Base-by-base conservation (phyloP, 768 basidiomycete genomes). In the Boletus pseudo-olivaceus region DNA sequence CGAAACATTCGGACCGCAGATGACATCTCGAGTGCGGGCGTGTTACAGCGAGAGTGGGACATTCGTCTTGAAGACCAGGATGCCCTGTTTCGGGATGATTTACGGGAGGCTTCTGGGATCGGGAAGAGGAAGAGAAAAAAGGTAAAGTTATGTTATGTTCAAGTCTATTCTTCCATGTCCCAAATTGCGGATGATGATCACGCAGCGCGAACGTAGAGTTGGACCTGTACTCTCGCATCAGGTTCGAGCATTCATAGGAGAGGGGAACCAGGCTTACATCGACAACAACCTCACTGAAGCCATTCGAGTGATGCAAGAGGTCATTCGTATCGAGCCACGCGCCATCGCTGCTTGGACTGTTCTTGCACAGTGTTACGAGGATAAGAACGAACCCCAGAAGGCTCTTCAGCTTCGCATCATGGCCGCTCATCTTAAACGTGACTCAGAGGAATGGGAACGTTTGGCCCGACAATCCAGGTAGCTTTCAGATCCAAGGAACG, bases 281-380 rank as follows among this genome's bases (percentile, higher is more conserved):
- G 82, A 87, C 62, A 81, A 75, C 55, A 73, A 90, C 52, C 72
- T 84, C 10, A 72, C 76, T 1, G 78, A 86, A 59, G 86, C 93
- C 1, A 84, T 92, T 35, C 81, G 83, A 17, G 78, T 87, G 35
- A 90, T 93, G 82, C 85, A 87, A 65, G 93, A 98, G 65, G 90
- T 97, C 59, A 92, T 98, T 51, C 83, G 91, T 8, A 91, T 94
- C 51, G 96, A 98, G 67, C 93, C 94, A 2, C 82, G 89, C 15
- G 88, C 92, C 1, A 76, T 79, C 0, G 72, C 82, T 2, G 90
- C 93, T 1, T 98, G 95, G 95, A 82, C 84, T 14, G 90, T 93
- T 27, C 15, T 37, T 47, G 35, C 53, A 14, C 53, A 56, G 20
- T 55, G 55, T 34, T 55, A 56, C 33, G 53, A 56, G 41, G 55